A percentile compares a stretch with the other conserved stretches of the same genome.
Conservation (phyloP, 2,329 filamentous ascomycete genomes). For the Ophiostoma sp. region DNA sequence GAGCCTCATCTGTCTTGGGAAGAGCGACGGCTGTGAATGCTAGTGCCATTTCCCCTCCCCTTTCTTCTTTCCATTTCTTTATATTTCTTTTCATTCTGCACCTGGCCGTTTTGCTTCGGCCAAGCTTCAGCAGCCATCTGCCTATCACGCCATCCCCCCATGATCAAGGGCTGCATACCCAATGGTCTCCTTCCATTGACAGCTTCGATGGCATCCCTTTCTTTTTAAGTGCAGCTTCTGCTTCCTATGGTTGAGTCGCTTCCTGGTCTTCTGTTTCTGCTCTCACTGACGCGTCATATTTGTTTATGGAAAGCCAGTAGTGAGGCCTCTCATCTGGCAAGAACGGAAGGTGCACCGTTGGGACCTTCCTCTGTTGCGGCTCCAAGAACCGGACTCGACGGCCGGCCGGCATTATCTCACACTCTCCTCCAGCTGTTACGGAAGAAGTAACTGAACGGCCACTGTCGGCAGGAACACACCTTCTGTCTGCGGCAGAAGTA, state of each 20-base stretch:
- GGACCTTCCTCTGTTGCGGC: background rate
- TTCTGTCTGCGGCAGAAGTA: background rate
- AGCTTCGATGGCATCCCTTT: background rate
- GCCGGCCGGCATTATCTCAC: background rate
- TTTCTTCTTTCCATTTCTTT: background rate
- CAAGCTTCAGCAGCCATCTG: background rate
- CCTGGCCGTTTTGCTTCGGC: background rate
- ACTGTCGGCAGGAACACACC: conserved; percentile 1
- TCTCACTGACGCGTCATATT: background rate
- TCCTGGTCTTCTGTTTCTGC: background rate
- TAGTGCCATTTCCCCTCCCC: background rate
- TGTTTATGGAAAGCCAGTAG: background rate
- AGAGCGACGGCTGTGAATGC: background rate
- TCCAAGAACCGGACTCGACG: background rate
- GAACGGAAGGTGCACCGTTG: background rate
- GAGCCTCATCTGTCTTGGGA: background rate
- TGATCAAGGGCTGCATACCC: background rate
- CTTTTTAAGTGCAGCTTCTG: background rate
- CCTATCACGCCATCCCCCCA: background rate
- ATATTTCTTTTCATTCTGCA: background rate
- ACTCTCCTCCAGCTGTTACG: background rate
- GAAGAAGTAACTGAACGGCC: background rate
- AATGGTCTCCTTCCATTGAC: background rate
- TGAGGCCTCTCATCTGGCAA: background rate
- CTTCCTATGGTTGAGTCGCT: background rate